Base-by-base conservation (phyloP, 192 early-diverging fungal species). In the Coemansia sp. region DNA sequence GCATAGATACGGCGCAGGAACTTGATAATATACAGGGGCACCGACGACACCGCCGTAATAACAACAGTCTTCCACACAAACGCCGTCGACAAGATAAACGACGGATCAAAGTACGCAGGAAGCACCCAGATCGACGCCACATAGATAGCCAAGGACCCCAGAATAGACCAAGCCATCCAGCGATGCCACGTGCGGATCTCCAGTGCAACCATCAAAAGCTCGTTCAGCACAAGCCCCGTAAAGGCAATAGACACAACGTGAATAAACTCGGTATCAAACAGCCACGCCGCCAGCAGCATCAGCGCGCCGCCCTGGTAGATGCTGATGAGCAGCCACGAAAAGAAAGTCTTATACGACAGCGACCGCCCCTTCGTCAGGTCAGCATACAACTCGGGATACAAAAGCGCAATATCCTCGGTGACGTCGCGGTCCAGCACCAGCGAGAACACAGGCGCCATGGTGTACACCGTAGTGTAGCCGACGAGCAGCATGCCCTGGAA, bases 231-330 rank as follows among this genome's bases (percentile, higher is more conserved):
- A 56, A 98, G 73, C 0, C 94, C 92, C 0, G 95, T 98, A 73
- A 98, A 98, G 3, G 93, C 93, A 56, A 98, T 98, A 10, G 93
- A 93, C 7, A 95, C 94, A 48, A 98, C 93, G 62, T 95, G 91
- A 35, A 97, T 87, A 74, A 98, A 97, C 74, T 98, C 92, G 70
- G 94, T 91, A 70, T 96, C 96, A 76, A 98, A 98, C 63, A 98
- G 79, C 85, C 92, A 89, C 62, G 95, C 93, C 8, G 95, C 93
- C 64, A 96, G 79, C 64, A 97, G 89, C 96, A 98, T 96, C 41
- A 98, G 93, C 0, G 91, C 91, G 14, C 95, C 95, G 48, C 93
- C 96, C 90, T 98, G 96, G 80, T 98, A 98, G 19, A 97, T 92
- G 81, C 91, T 93, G 63, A 97, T 95, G 34, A 95, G 83, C 27